phyloP scores from a whole-genome alignment of 495 filamentous ascomycete species.

The Penicillium ucsense region DNA sequence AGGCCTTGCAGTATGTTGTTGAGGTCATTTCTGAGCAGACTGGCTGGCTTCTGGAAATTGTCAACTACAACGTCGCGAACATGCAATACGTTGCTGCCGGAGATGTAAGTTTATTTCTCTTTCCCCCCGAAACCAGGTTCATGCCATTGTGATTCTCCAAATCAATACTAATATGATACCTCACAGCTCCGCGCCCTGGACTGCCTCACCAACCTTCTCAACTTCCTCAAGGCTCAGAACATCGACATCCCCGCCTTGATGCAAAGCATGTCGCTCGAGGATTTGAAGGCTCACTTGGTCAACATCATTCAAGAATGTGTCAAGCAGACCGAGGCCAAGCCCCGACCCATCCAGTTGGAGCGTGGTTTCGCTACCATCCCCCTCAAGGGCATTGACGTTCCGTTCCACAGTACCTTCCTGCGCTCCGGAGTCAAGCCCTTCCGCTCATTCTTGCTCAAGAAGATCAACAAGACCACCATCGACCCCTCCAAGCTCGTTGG shows the following conservation, averaged over 20 bases:
- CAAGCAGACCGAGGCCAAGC: constrained; percentile 77
- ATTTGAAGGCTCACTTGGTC: constrained; percentile 73
- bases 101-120: constrained; percentile 42
- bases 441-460: constrained; percentile 94
- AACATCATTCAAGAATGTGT: constrained; percentile 79
- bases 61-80: constrained; percentile 98
- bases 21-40: constrained; percentile 87
- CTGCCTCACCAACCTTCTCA: constrained; percentile 82
- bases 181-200: constrained; percentile 75
- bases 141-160: background rate
- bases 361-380: constrained; percentile 96
- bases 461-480: constrained; percentile 97
- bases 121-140: background rate
- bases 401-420: constrained; percentile 97
- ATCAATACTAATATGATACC: constrained; percentile 17
- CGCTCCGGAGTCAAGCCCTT: constrained; percentile 97
- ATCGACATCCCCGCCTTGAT: constrained; percentile 92
- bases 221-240: constrained; percentile 90
- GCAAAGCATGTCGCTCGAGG: constrained; percentile 70
- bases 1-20: constrained; percentile 90
- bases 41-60: constrained; percentile 91
- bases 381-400: constrained; percentile 92
- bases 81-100: constrained; percentile 98
- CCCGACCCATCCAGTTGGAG: constrained; percentile 75
- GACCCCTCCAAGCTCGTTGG: constrained; percentile 92